Percentiles rank a stretch among this genome's conserved stretches.
phyloP scores from a whole-genome alignment of 371 early-diverging fungal species.

The Capillidium heterosporum region DNA sequence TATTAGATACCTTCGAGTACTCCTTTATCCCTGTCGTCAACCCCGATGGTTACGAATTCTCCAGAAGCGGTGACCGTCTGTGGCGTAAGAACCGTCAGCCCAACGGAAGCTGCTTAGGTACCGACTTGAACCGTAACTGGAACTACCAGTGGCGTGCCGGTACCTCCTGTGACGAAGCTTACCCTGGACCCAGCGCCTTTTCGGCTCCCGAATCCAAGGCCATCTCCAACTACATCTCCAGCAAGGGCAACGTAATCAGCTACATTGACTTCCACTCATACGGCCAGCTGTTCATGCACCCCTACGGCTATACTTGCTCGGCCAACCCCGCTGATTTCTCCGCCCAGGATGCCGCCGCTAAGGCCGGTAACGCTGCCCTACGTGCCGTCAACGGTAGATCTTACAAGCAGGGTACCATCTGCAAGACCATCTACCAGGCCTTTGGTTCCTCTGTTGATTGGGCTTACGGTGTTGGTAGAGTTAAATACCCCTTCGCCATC shows the following conservation, averaged over 20 bases:
- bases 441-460: slow-evolving; percentile 18
- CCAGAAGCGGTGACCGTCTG: slow-evolving; percentile 15
- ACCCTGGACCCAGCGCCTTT: slow-evolving; percentile 17
- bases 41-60: slow-evolving; percentile 24
- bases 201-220: slow-evolving; percentile 18
- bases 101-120: slow-evolving; percentile 18
- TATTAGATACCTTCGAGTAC: slow-evolving; percentile 16
- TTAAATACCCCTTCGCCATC: slow-evolving; percentile 29
- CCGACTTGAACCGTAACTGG: slow-evolving; percentile 20
- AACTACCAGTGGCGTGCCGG: slow-evolving; percentile 17
- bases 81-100: slow-evolving; percentile 33
- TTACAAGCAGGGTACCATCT: slow-evolving; percentile 28
- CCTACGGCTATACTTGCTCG: slow-evolving; percentile 17
- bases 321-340: slow-evolving; percentile 12
- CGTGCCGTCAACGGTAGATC: slow-evolving; percentile 21
- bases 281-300: slow-evolving; percentile 27
- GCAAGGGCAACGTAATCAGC: slow-evolving; percentile 10
- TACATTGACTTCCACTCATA: slow-evolving; percentile 37
- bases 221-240: slow-evolving; percentile 21
- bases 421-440: slow-evolving; percentile 29
- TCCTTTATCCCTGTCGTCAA: slow-evolving; percentile 20
- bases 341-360: background rate
- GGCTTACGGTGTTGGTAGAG: slow-evolving; percentile 19
- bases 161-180: slow-evolving; percentile 19
- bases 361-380: slow-evolving; percentile 19